A percentile compares a stretch with the other conserved stretches of the same genome.
phyloP scores from a whole-genome alignment of 2,329 filamentous ascomycete genomes.

The Paecilomyces variotii region DNA sequence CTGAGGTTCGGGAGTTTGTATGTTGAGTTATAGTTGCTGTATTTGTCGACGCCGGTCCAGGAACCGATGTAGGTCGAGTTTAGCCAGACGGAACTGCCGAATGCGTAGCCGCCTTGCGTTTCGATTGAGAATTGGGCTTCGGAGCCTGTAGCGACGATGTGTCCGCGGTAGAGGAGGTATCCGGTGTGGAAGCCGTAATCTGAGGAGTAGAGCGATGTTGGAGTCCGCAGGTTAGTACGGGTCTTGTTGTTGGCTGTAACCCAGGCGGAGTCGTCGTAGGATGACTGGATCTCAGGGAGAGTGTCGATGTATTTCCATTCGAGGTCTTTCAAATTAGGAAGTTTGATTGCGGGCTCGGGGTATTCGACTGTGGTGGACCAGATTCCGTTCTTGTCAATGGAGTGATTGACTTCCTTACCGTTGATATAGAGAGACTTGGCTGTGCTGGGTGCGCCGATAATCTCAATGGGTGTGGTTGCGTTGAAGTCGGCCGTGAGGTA shows the following conservation, averaged over 20 bases:
- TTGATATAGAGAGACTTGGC: slow-evolving; percentile 57
- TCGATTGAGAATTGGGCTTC: slow-evolving; percentile 51
- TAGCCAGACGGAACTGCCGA: slow-evolving; percentile 60
- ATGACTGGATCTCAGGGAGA: slow-evolving; percentile 57
- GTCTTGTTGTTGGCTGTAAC: slow-evolving; percentile 48
- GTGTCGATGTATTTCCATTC: slow-evolving; percentile 64
- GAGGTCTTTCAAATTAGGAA: slow-evolving; percentile 53
- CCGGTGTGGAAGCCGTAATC: slow-evolving; percentile 71
- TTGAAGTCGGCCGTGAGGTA: slow-evolving; percentile 66
- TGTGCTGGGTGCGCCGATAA: slow-evolving; percentile 54
- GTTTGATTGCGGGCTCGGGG: slow-evolving; percentile 39
- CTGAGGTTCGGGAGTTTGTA: slow-evolving; percentile 49
- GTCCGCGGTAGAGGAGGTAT: slow-evolving; percentile 60
- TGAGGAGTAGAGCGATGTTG: slow-evolving; percentile 57
- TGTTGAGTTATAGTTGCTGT: slow-evolving; percentile 45
- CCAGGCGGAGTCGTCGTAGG: slow-evolving; percentile 66
- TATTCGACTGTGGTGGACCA: slow-evolving; percentile 48
- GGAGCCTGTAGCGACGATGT: slow-evolving; percentile 56
- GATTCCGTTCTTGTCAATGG: slow-evolving; percentile 35
- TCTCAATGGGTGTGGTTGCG: slow-evolving; percentile 56
- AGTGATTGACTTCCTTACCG: slow-evolving; percentile 38
- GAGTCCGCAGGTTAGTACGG: slow-evolving; percentile 47
- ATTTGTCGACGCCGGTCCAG: slow-evolving; percentile 49
- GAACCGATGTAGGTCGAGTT: slow-evolving; percentile 57
- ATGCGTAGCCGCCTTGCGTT: slow-evolving; percentile 61